These are phyloP conservation scores for Lavandula angustifolia DNA, from an alignment of 257 asterid species.

Conservation along the genomic window DNA sequence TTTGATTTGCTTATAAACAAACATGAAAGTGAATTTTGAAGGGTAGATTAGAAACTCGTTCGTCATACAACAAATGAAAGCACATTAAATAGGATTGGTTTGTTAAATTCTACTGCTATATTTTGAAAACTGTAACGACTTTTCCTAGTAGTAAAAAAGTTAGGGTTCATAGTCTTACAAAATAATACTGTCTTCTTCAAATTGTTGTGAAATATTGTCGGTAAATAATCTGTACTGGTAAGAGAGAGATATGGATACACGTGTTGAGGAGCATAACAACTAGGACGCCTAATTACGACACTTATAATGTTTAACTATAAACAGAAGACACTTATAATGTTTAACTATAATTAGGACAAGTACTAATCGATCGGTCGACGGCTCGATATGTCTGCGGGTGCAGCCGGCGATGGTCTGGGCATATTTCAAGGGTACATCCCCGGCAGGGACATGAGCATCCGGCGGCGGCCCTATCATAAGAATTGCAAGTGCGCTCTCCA, in stretches of 20 bases:
- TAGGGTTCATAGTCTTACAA: too few species aligned
- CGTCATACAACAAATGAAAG: too few species aligned
- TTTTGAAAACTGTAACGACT: too few species aligned
- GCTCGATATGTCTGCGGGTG: constrained; percentile 47
- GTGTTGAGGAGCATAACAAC: neutral
- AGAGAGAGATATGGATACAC: neutral
- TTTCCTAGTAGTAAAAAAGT: too few species aligned
- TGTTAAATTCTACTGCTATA: too few species aligned
- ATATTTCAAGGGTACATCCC: constrained; percentile 51
- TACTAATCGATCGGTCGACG: neutral
- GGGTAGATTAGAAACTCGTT: too few species aligned
- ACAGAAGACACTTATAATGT: constrained; percentile 2
- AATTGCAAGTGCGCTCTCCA: constrained; percentile 53
- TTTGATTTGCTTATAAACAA: too few species aligned
- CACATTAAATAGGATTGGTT: too few species aligned
- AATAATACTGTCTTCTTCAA: too few species aligned
- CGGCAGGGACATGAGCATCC: constrained; percentile 37
- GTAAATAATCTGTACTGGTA: too few species aligned
- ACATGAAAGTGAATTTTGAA: too few species aligned
- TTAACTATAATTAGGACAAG: neutral
- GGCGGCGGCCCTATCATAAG: constrained; percentile 53
- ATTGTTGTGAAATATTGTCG: too few species aligned
- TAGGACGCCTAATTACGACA: neutral
- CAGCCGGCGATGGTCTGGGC: constrained; percentile 58
- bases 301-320: neutral